Percentiles rank a stretch among this genome's conserved stretches.
Evolutionary conservation across 2,329 filamentous ascomycete genomes (phyloP).

Genomic region (Fusarium austroafricanum): DNA sequence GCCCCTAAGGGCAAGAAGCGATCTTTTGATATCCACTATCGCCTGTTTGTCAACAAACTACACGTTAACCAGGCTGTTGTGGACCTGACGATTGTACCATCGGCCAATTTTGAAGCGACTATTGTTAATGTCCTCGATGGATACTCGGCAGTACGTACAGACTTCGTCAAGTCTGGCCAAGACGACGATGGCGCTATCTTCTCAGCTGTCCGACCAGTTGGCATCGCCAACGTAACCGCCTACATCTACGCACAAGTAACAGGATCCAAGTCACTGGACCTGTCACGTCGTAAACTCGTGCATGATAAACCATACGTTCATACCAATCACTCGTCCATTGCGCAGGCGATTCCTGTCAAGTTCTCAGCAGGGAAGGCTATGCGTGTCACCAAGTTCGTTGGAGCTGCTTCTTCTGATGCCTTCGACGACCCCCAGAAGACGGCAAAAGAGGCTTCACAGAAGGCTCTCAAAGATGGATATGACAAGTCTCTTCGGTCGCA

Average conservation of each 20-base stretch:
- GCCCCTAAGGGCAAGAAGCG: background rate
- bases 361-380: background rate
- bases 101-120: background rate
- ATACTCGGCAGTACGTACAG: conserved; percentile 3
- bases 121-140: background rate
- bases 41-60: background rate
- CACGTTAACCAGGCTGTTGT: background rate
- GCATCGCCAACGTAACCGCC: conserved; percentile 1
- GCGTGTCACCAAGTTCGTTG: background rate
- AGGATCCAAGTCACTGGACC: background rate
- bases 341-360: conserved; percentile 2
- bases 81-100: background rate
- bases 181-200: background rate
- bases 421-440: background rate
- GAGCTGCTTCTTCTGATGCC: conserved; percentile 4
- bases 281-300: background rate
- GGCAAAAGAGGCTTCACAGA: background rate
- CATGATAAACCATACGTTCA: background rate
- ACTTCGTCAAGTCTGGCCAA: background rate
- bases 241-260: background rate
- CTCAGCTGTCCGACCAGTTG: background rate
- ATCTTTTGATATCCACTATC: background rate
- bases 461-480: background rate
- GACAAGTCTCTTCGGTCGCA: background rate
- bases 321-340: background rate